Evolutionary conservation across 495 filamentous ascomycete species (phyloP).

Genomic region (Geoglossum glabrum): DNA sequence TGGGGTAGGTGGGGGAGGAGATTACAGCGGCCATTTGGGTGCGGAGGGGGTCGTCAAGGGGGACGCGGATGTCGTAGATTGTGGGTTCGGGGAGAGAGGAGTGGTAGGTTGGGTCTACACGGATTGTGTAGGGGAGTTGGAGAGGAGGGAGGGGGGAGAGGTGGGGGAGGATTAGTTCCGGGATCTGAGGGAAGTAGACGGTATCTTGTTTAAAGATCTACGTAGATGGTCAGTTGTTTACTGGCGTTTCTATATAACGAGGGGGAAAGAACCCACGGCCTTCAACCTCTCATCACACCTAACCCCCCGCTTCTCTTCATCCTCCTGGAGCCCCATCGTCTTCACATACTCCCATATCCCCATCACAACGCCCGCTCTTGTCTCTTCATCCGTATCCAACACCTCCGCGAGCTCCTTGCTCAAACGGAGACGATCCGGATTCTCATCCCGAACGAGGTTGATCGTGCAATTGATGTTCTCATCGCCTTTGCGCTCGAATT

Average conservation of each 20-base stretch:
- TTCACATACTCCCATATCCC: constrained; percentile 92
- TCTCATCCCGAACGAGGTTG: constrained; percentile 69
- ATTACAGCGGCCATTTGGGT: constrained; percentile 41
- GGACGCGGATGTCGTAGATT: constrained; percentile 73
- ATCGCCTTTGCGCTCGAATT: constrained; percentile 79
- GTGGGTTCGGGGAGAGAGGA: constrained; percentile 32
- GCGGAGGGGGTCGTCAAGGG: constrained; percentile 64
- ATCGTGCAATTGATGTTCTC: constrained; percentile 84
- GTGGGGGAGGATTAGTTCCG: constrained; percentile 52
- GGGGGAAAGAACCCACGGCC: constrained; percentile 31
- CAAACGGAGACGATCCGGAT: constrained; percentile 62
- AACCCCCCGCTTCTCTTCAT: constrained; percentile 81
- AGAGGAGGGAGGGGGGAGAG: constrained; percentile 64
- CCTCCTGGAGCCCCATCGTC: constrained; percentile 67
- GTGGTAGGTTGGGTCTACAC: constrained; percentile 75
- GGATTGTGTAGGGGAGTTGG: constrained; percentile 78
- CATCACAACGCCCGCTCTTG: constrained; percentile 65
- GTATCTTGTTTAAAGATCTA: constrained; percentile 63
- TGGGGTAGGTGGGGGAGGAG: constrained; percentile 31
- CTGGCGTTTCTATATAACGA: not conserved
- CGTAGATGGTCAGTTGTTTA: constrained; percentile 3
- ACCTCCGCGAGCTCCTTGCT: constrained; percentile 64
- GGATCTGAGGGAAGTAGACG: constrained; percentile 76
- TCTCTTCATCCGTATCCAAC: constrained; percentile 71
- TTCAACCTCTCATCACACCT: constrained; percentile 67